A percentile compares a stretch with the other conserved stretches of the same genome.
Conservation (phyloP, 2,329 filamentous ascomycete species). For the Xylaria sp. region DNA sequence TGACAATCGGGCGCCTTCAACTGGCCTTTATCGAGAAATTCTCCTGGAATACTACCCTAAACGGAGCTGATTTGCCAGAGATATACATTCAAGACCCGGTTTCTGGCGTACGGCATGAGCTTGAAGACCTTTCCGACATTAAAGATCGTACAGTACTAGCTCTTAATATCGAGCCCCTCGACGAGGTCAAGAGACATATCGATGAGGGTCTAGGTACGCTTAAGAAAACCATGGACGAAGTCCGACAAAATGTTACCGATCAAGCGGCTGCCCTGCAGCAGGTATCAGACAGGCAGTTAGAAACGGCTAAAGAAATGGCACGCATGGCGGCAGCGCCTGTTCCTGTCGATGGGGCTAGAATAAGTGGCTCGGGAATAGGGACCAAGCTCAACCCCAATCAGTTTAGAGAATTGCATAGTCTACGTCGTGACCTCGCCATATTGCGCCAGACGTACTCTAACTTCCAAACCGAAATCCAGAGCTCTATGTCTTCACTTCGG, state of each 20-base stretch:
- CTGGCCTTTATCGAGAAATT: constrained; percentile 99
- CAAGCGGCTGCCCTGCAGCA: constrained; percentile 84
- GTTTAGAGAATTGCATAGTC: constrained; percentile 79
- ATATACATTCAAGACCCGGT: constrained; percentile 98
- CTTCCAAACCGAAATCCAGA: constrained; percentile 88
- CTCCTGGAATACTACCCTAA: constrained; percentile 96
- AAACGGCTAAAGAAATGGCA: constrained; percentile 88
- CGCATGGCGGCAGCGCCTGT: constrained; percentile 60
- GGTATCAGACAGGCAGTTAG: constrained; percentile 90
- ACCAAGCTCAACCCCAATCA: constrained; percentile 68
- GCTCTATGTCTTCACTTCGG: constrained; percentile 85
- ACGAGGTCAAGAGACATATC: constrained; percentile 96
- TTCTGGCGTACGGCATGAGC: constrained; percentile 94
- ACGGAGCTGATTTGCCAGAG: constrained; percentile 91
- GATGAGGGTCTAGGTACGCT: constrained; percentile 89
- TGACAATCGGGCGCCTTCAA: constrained; percentile 89
- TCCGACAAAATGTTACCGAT: constrained; percentile 84
- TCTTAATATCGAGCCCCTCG: constrained; percentile 89
- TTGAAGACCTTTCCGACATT: constrained; percentile 92
- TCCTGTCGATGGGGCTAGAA: constrained; percentile 62
- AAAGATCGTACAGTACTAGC: constrained; percentile 97
- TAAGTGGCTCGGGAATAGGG: constrained; percentile 48
- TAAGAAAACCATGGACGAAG: constrained; percentile 83
- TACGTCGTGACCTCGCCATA: constrained; percentile 89
- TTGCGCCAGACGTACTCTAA: constrained; percentile 92